Evolutionary conservation across 176 grass and related monocot species (phyloP).

Genomic region (Coix lacrymajobi): DNA sequence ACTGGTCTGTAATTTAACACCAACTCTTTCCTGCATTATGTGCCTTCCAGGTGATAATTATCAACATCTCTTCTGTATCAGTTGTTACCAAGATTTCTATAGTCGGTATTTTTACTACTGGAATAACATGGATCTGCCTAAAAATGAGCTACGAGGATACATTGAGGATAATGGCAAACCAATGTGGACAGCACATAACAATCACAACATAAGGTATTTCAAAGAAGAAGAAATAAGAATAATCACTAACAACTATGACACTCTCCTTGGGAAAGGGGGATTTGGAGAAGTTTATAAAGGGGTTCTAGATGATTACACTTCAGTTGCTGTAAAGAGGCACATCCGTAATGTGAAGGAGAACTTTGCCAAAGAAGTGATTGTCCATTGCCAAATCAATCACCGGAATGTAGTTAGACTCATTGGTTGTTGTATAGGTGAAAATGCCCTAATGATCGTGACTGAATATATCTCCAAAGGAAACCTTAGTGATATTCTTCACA

Average conservation of each 20-base stretch:
- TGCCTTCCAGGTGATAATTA: no score
- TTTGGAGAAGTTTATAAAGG: background rate
- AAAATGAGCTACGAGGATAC: no score
- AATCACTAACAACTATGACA: constrained; percentile 5
- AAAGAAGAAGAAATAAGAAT: background rate
- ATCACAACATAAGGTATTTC: background rate
- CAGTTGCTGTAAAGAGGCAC: constrained; percentile 24
- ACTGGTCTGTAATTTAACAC: no score
- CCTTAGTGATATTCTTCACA: background rate
- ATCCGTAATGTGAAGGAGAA: background rate
- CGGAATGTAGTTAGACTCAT: background rate
- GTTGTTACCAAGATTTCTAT: no score
- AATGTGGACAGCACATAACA: no score
- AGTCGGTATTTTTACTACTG: no score
- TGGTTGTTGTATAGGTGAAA: background rate
- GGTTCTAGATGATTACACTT: no score
- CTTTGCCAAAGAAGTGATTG: background rate
- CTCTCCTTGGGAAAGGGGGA: background rate
- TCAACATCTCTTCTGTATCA: no score
- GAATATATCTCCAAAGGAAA: background rate
- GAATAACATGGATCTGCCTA: no score
- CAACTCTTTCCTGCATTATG: no score
- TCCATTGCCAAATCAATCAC: background rate
- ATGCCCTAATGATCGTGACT: background rate
- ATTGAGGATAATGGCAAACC: no score